Base-by-base conservation (phyloP, 108 stramenopile species). In the Conticribra guillardii region DNA sequence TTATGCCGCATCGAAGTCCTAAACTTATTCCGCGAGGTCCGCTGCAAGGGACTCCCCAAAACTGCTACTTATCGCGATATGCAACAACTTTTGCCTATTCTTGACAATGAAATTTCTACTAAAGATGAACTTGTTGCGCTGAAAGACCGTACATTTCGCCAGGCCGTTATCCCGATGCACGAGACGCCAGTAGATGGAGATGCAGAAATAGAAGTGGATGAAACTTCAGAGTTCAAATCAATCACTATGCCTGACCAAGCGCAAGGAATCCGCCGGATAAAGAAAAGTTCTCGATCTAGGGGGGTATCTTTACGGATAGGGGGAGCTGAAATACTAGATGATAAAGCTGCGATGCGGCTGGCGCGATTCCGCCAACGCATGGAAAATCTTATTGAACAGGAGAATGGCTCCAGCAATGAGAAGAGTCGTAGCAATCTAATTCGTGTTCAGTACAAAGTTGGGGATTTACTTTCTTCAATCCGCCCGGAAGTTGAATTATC, bases 31-130 rank as follows among this genome's bases (percentile, higher is more conserved):
- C 63, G 78, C 9, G 82, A 85, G 47, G 50, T 67, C 17, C 72
- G 88, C 14, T 77, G 79, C 50, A 70, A 63, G 34, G 48, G 41
- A 14, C 34, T 84, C 50, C 77, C 72, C 2, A 78, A 65, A 53
- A 71, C 59, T 71, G 83, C 85, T 21, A 84, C 83, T 18, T 86
- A 71, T 60, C 81, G 86, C 8, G 72, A 84, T 15, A 73, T 87
- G 67, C 74, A 81, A 47, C 50, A 48, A 52, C 54, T 85, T 24
- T 58, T 89, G 46, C 88, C 88, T 17, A 26, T 76, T 17, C 69
- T 89, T 37, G 88, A 89, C 71, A 72, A 72, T 28, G 65, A 79
- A 28, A 26, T 65, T 33, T 82, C 81, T n/a, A 85, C 74, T 0
- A 71, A 70, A 30, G 76, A 71, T 57, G 88, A 89, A 64, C 71